Evolutionary conservation across 2,329 filamentous ascomycete species (phyloP), one percentile per base, ranked within the genome.

Genomic region (Pseudogymnoascus sp.): DNA sequence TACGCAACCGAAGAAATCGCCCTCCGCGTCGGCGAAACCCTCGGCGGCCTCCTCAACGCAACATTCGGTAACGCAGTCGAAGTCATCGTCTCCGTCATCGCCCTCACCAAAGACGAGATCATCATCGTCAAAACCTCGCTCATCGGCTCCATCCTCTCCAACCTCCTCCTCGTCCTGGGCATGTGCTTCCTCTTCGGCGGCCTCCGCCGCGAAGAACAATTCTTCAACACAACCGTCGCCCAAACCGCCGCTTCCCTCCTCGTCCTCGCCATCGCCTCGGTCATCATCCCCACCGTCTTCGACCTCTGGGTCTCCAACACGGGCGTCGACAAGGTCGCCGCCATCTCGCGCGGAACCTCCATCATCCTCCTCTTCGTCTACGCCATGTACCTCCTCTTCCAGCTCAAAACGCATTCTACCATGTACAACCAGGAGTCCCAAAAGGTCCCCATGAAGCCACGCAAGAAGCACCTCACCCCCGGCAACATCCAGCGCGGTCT

Each of bases 1-100:
- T 96, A 89, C 70, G 90, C 91, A 0, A 97, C 93, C 0, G 93
- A 97, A 74, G 92, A 96, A 74, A 88, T 97, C 66, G 90, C 92
- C 2, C 76, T 92, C 61, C 82, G 87, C 63, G 88, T 87, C 0
- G 92, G 92, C 59, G 92, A 97, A 74, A 92, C 90, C 0, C 77
- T 96, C 2, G 93, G 93, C 65, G 93, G 92, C 62, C 78, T 97
- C 36, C 80, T 97, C 62, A 97, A 97, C 71, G 92, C 92, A 5
- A 89, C 89, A 2, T 97, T 97, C 73, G 93, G 86, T 62, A 95
- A 96, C 71, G 91, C 91, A 4, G 91, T 95, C 64, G 91, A 96
- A 72, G 77, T 96, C 69, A 96, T 96, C 65, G 90, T 97, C 49
- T 89, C 90, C 23, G 85, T 97, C 68, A 89, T 96, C 68, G 92